Evolutionary conservation across 2,329 filamentous ascomycete species (phyloP), one percentile per base, ranked within the genome.

Genomic region (Colletotrichum liriopes): DNA sequence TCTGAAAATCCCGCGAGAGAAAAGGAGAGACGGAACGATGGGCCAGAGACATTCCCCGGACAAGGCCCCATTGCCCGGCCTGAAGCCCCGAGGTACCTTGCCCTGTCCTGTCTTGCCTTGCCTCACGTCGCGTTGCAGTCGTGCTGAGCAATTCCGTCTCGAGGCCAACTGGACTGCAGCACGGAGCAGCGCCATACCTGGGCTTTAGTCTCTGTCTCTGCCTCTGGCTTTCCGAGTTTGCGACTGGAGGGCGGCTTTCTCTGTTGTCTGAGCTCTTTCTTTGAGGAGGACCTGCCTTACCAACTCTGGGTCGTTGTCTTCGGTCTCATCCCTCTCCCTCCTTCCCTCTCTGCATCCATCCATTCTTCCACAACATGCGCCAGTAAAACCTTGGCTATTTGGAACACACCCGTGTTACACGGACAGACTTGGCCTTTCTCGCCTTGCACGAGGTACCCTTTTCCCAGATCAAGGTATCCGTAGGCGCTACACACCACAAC

Each of bases 221-320:
- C 20, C 43, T 47, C 26, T 61, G 41, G 41, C 26, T 18, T 8
- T 47, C 14, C 58, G 41, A 29, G 11, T 41, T 35, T 60, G 37
- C 39, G 26, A 47, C 41, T 47, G 58, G n/a, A 39, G 9, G 16
- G 16, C 8, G 43, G 43, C 43, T 47, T 47, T 18, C 37, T 41
- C 32, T 49, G n/a, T 29, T 35, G 9, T 41, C n/a, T 39, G 26
- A 8, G 16, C 47, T 35, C 35, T 60, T 43, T 49, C 41, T 66
- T 37, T 66, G 32, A 43, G 43, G 29, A 54, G 14, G 5, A 51
- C n/a, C 47, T 12, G 20, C 64, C 64, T 67, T 67, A 60, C 63
- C 64, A 60, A 41, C 58, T 56, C 49, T 56, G 58, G 58, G 18
- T 55, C 39, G 23, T 68, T 49, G 49, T 68, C 51, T 69, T 32